Base-by-base conservation (phyloP, 2,329 filamentous ascomycete genomes). In the Aspergillus sp. region DNA sequence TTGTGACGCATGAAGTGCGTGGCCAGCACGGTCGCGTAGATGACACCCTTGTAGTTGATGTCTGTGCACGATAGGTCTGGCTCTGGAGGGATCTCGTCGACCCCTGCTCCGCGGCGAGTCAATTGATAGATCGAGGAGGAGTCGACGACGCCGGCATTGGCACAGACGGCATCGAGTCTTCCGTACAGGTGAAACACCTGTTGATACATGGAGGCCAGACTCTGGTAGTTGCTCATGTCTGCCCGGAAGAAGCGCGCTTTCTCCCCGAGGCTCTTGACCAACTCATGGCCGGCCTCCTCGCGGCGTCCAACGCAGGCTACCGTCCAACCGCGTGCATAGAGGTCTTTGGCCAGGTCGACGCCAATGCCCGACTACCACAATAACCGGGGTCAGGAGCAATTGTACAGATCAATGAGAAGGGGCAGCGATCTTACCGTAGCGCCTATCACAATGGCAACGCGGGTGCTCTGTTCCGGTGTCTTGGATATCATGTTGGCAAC, bases 1-100 rank as follows among this genome's bases (percentile, higher is more conserved):
- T 83, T 84, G 58, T 82, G 77, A 12, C 81, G 74, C 82, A 84
- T 84, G 66, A 82, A 84, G 63, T 84, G 81, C 10, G 78, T 80
- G 1, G 82, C 80, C 9, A 84, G 71, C 56, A 78, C 75, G 1
- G 77, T 79, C 4, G 81, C 80, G 57, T 83, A 83, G 0, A 84
- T 67, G 1, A 84, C 75, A 3, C 79, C 80, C 66, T 84, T 84
- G 69, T 79, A 80, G 65, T 81, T 76, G n/a, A 82, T 69, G 62
- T 84, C 81, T 1, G 81, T 83, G 55, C 76, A 78, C 0, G 65
- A 56, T 3, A 81, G 63, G 61, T 83, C 75, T 0, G 81, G 82
- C 59, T 75, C 75, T 1, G 79, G 71, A 4, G 81, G 81, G 32
- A 81, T 64, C 20, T 70, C 66, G 14, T 69, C 62, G 5, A 67